A percentile compares a stretch with the other conserved stretches of the same genome.
Evolutionary conservation across 2,329 filamentous ascomycete genomes (phyloP).

Genomic region (Cladophialophora yegresii): DNA sequence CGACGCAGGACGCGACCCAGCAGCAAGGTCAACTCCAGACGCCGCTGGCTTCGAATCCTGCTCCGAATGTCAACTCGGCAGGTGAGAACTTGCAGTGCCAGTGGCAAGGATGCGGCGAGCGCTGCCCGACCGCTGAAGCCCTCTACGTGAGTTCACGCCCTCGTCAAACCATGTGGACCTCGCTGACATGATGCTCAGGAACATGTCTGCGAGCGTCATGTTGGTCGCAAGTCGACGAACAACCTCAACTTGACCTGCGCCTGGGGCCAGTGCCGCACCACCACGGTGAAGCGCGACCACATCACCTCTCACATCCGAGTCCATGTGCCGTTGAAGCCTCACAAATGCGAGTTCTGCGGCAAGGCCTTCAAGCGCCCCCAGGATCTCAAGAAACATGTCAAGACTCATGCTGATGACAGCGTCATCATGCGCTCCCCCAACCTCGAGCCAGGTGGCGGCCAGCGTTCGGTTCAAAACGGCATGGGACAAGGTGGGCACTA

Average conservation of each 20-base stretch:
- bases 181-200: slow-evolving; percentile 60
- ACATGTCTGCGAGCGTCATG: slow-evolving; percentile 96
- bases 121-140: slow-evolving; percentile 59
- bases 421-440: slow-evolving; percentile 66
- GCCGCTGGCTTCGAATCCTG: slow-evolving; percentile 26
- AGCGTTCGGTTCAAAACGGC: slow-evolving; percentile 41
- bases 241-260: slow-evolving; percentile 96
- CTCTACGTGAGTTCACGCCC: slow-evolving; percentile 57
- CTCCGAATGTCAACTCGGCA: slow-evolving; percentile 33
- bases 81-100: slow-evolving; percentile 55
- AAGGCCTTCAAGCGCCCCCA: slow-evolving; percentile 99
- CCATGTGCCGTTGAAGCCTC: slow-evolving; percentile 97
- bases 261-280: slow-evolving; percentile 94
- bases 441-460: slow-evolving; percentile 54
- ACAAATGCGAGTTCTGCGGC: slow-evolving; percentile 98
- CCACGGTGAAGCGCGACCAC: slow-evolving; percentile 97
- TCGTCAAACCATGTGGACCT: slow-evolving; percentile 25
- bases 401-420: slow-evolving; percentile 96
- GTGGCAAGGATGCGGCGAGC: slow-evolving; percentile 65
- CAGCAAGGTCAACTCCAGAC: slow-evolving; percentile 28
- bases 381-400: slow-evolving; percentile 99
- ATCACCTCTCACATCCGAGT: slow-evolving; percentile 99
- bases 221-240: slow-evolving; percentile 98
- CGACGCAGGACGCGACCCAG: slow-evolving; percentile 31
- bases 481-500: slow-evolving; percentile 36